Evolutionary conservation across 805 yeast genomes (phyloP).

Genomic region (Pichia manshurica): DNA sequence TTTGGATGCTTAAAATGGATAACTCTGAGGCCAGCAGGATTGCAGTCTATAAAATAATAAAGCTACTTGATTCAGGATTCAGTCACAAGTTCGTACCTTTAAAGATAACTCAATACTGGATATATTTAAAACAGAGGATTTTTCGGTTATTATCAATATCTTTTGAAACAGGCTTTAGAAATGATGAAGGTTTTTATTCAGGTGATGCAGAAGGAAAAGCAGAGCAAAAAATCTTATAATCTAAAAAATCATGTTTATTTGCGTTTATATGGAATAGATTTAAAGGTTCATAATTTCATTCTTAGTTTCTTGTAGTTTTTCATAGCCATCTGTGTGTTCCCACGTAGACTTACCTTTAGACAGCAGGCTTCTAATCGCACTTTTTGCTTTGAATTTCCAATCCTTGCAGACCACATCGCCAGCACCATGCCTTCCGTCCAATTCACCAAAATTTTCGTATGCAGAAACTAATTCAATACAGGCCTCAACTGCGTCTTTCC

Average conservation of each 20-base stretch:
- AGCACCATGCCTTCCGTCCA: conserved; percentile 71
- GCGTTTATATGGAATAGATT: neutral
- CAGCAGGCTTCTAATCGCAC: conserved; percentile 66
- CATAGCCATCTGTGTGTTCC: conserved; percentile 80
- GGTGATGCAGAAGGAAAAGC: neutral
- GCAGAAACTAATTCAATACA: conserved; percentile 79
- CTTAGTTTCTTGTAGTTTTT: conserved; percentile 49
- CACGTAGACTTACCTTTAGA: conserved; percentile 73
- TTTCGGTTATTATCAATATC: neutral
- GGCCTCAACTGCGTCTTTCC: conserved; percentile 76
- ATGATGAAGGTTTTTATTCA: neutral
- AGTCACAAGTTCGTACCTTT: neutral
- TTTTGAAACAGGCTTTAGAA: neutral
- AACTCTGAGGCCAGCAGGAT: conserved; percentile 31
- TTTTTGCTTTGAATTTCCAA: conserved; percentile 81
- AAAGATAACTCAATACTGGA: neutral
- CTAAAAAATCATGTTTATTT: neutral
- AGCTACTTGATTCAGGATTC: conserved; percentile 18
- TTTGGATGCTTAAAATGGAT: conserved; percentile 37
- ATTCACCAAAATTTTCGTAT: conserved; percentile 80
- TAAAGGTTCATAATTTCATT: conserved; percentile 31
- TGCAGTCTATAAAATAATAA: conserved; percentile 24
- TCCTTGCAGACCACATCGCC: conserved; percentile 85
- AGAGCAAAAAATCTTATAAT: neutral
- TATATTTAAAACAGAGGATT: neutral